phyloP scores from a whole-genome alignment of 1,284 basidiomycete species.

The Boletellus deceptivus region DNA sequence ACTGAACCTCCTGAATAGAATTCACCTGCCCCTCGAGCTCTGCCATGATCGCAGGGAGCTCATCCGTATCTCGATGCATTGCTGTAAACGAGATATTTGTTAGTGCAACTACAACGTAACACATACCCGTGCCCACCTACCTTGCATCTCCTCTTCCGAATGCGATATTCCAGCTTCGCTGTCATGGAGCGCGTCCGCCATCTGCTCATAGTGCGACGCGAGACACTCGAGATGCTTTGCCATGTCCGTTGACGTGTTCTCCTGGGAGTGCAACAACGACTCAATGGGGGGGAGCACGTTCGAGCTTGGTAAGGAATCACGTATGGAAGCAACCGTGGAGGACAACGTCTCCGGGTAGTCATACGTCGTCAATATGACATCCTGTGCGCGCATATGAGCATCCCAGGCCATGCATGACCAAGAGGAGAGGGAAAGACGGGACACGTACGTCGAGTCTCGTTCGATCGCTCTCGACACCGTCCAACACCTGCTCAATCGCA shows the following conservation, averaged over 20 bases:
- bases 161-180: conserved; percentile 64
- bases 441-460: conserved; percentile 60
- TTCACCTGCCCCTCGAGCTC: conserved; percentile 62
- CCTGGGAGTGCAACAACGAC: conserved; percentile 53
- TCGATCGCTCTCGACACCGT: conserved; percentile 68
- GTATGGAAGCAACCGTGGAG: conserved; percentile 53
- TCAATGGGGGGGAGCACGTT: conserved; percentile 43
- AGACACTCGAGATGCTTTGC: conserved; percentile 69
- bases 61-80: conserved; percentile 74
- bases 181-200: conserved; percentile 62
- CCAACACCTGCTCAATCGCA: conserved; percentile 70
- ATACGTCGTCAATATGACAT: conserved; percentile 57
- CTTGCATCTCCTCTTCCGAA: conserved; percentile 64
- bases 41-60: conserved; percentile 66
- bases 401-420: not conserved
- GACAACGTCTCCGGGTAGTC: conserved; percentile 64
- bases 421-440: not conserved
- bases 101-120: too few relatives aligned
- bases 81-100: conserved; percentile 39
- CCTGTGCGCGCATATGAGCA: conserved; percentile 37
- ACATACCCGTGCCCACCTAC: conserved; percentile 33
- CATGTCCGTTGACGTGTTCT: conserved; percentile 58
- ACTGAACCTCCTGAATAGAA: conserved; percentile 57
- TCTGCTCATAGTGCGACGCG: conserved; percentile 70
- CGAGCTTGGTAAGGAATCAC: conserved; percentile 46